Percentiles rank a stretch among this genome's conserved stretches.
These are phyloP conservation scores for Mimosa pudica DNA, from an alignment of 306 rosid genomes.

Conservation along the genomic window DNA sequence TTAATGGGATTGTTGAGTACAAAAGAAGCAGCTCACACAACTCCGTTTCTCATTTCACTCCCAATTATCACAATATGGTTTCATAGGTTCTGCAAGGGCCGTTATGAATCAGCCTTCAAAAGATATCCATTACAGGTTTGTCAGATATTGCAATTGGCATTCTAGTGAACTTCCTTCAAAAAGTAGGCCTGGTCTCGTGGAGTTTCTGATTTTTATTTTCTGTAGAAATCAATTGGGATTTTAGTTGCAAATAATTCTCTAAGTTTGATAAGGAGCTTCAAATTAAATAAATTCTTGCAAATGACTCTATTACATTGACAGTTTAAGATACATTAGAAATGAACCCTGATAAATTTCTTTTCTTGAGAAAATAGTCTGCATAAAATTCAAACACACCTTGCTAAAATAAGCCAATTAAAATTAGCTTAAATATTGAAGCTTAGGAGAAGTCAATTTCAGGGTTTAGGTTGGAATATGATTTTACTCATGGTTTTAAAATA, in stretches of 20 bases:
- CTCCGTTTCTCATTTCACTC: constrained; percentile 86
- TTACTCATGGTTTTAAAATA: background rate
- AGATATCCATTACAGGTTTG: constrained; percentile 87
- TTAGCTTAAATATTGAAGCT: no score
- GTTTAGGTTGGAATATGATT: background rate
- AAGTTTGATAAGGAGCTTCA: background rate
- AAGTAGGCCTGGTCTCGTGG: background rate
- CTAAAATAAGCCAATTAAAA: no score
- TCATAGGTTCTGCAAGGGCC: constrained; percentile 76
- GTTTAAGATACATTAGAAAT: no score
- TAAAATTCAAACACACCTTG: no score
- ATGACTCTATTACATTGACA: no score
- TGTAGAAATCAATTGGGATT: background rate
- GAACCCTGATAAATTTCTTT: background rate
- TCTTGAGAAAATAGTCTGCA: background rate
- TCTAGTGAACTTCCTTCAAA: background rate
- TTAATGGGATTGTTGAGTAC: constrained; percentile 87
- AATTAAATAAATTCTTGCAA: no score
- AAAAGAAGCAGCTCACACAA: constrained; percentile 86
- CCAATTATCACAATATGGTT: constrained; percentile 87
- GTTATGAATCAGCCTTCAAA: constrained; percentile 83
- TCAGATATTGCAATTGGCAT: constrained; percentile 11
- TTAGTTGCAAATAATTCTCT: background rate
- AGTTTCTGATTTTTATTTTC: background rate
- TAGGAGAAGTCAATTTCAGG: background rate